These are phyloP conservation scores for Pythium oligandrum DNA, from an alignment of 352 stramenopile genomes.

Conservation along the genomic window DNA sequence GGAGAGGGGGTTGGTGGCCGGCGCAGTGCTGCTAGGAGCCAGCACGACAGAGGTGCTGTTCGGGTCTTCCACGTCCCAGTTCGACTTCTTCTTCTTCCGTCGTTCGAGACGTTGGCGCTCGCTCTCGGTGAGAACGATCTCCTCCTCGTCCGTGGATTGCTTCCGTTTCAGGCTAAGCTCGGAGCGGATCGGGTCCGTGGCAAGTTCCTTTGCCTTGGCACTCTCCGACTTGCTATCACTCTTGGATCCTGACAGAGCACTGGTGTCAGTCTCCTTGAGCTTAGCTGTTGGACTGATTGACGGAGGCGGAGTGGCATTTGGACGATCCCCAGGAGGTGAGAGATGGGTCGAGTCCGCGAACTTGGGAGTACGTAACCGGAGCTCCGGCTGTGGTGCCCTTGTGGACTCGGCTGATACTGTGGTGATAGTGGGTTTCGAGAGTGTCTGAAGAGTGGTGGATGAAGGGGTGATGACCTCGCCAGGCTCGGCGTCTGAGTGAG, in stretches of 20 bases:
- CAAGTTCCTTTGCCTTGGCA: neutral
- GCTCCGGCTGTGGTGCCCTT: neutral
- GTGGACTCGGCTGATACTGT: conserved; percentile 1
- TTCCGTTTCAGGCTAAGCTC: conserved; percentile 14
- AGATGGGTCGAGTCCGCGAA: neutral
- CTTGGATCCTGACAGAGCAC: neutral
- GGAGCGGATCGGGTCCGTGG: neutral
- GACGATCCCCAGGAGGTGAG: conserved; percentile 6
- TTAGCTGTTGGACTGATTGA: conserved; percentile 26
- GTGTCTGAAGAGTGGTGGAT: neutral
- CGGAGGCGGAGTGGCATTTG: conserved; percentile 8
- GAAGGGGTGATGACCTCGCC: conserved; percentile 1
- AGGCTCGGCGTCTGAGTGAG: conserved; percentile 1
- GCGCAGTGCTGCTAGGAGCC: conserved; percentile 14
- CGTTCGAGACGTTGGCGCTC: conserved; percentile 56
- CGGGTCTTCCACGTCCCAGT: conserved; percentile 82
- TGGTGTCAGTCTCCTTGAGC: conserved; percentile 11
- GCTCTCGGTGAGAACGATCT: conserved; percentile 42
- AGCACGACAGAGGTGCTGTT: too few relatives aligned
- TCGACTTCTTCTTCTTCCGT: conserved; percentile 63
- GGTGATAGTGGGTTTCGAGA: neutral
- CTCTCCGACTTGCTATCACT: neutral
- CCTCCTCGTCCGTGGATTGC: conserved; percentile 27
- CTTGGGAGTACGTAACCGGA: conserved; percentile 8
- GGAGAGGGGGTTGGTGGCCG: conserved; percentile 37